Evolutionary conservation across 768 basidiomycete genomes (phyloP).

Genomic region (Podaxis mareebaensis): DNA sequence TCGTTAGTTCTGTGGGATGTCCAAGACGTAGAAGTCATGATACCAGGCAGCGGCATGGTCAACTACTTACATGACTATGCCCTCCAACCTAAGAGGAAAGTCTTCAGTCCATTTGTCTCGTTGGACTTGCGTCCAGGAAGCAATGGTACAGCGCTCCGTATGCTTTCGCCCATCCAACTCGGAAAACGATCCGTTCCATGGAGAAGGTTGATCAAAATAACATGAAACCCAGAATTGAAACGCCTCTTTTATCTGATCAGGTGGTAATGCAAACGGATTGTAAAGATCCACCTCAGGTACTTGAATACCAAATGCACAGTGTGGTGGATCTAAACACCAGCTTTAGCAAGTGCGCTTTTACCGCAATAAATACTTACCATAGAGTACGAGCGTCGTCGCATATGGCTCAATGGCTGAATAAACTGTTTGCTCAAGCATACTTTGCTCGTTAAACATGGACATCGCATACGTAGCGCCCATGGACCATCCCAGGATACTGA

Average conservation of each 20-base stretch:
- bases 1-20: background rate
- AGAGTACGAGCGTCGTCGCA: background rate
- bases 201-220: background rate
- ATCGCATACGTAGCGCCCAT: background rate
- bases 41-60: background rate
- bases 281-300: background rate
- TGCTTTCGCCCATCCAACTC: background rate
- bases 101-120: background rate
- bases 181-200: background rate
- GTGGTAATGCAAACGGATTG: background rate
- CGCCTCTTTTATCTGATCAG: background rate
- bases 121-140: background rate
- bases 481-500: slow-evolving; percentile 8
- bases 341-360: background rate
- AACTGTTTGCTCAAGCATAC: background rate
- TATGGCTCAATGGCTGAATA: slow-evolving; percentile 4
- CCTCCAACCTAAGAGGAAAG: background rate
- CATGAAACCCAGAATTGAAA: background rate
- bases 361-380: background rate
- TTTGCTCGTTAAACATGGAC: background rate
- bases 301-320: background rate
- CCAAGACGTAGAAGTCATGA: too few species aligned
- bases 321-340: background rate
- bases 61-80: background rate
- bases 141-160: background rate